Conservation (phyloP, 2,329 filamentous ascomycete species). For the Dendrostoma leiphaemia region DNA sequence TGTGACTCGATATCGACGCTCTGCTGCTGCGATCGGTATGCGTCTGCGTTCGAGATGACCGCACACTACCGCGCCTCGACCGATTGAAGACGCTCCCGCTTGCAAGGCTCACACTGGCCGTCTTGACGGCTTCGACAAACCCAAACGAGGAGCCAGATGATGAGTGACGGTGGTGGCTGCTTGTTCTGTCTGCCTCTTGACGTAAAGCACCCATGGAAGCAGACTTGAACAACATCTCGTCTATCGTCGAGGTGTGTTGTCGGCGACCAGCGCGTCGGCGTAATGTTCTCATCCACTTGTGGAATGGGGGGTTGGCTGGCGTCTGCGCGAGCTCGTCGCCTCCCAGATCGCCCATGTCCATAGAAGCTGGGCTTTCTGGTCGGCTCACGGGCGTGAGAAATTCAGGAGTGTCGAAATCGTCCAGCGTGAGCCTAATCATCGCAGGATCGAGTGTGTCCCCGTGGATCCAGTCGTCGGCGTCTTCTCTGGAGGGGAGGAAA, state of each 20-base stretch:
- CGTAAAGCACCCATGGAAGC: slow-evolving; percentile 24
- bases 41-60: slow-evolving; percentile 55
- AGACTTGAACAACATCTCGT: slow-evolving; percentile 33
- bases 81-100: slow-evolving; percentile 67
- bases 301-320: slow-evolving; percentile 49
- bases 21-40: slow-evolving; percentile 62
- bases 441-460: slow-evolving; percentile 17
- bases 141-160: slow-evolving; percentile 75
- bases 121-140: slow-evolving; percentile 78
- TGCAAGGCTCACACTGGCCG: slow-evolving; percentile 74
- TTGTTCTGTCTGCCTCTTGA: slow-evolving; percentile 21
- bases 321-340: not conserved
- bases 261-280: slow-evolving; percentile 54
- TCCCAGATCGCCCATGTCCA: not conserved
- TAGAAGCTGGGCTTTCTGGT: not conserved
- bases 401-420: slow-evolving; percentile 5
- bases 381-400: not conserved
- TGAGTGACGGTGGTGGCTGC: slow-evolving; percentile 48
- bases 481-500: not conserved
- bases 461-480: slow-evolving; percentile 12
- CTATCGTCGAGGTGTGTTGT: slow-evolving; percentile 30
- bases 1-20: slow-evolving; percentile 57
- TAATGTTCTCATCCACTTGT: slow-evolving; percentile 71
- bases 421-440: slow-evolving; percentile 16
- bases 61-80: slow-evolving; percentile 51